These are phyloP conservation scores for Dactylonectria macrodidyma DNA, from an alignment of 2,329 filamentous ascomycete genomes.

Conservation along the genomic window DNA sequence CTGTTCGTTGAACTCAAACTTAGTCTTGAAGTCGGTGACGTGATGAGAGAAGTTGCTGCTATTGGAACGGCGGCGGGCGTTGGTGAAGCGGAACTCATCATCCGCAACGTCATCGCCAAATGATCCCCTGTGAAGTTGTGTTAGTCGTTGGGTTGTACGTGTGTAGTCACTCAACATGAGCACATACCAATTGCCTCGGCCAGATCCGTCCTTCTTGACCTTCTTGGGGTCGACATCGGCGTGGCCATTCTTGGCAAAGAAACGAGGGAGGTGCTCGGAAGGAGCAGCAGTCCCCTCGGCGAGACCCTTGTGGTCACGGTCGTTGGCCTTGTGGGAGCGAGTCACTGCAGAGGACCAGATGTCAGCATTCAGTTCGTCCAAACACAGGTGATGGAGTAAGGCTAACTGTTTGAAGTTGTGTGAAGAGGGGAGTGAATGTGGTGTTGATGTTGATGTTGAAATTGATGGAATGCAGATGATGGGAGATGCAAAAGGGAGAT, in stretches of 20 bases:
- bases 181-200: conserved; percentile 93
- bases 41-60: conserved; percentile 81
- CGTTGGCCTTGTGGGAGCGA: conserved; percentile 95
- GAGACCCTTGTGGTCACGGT: conserved; percentile 88
- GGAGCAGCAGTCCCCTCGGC: conserved; percentile 80
- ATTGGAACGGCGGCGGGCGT: conserved; percentile 93
- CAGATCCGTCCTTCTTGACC: conserved; percentile 95
- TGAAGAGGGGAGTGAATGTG: background rate
- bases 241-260: conserved; percentile 91
- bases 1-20: conserved; percentile 91
- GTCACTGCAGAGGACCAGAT: conserved; percentile 77
- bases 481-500: conserved; percentile 24
- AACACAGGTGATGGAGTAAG: background rate
- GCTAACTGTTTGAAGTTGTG: conserved; percentile 36
- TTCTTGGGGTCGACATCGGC: conserved; percentile 89
- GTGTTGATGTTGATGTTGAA: conserved; percentile 7
- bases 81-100: conserved; percentile 85
- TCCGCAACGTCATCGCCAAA: conserved; percentile 89
- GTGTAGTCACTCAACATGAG: background rate
- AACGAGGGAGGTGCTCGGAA: conserved; percentile 86
- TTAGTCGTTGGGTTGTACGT: conserved; percentile 33
- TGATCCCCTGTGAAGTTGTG: conserved; percentile 75
- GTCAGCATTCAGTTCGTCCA: conserved; percentile 31
- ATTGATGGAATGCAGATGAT: conserved; percentile 28
- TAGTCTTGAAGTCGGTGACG: conserved; percentile 90